Evolutionary conservation across 164 flowering plant species (phyloP).

Genomic region (Aristolochia californica): DNA sequence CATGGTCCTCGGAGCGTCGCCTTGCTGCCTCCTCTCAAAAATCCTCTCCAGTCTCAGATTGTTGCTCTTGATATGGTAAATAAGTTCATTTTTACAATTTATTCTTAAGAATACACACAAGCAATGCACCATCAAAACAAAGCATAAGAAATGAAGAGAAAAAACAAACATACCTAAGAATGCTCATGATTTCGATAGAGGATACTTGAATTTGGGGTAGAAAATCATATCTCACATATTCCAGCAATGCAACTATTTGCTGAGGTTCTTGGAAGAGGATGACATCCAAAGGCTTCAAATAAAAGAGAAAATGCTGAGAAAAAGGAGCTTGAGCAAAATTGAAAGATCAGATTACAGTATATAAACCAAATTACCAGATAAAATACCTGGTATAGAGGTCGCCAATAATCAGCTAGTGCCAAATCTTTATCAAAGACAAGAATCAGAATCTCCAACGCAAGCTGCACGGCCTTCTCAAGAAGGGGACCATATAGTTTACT

Average conservation of each 20-base stretch:
- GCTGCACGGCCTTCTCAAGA: slow-evolving; percentile 86
- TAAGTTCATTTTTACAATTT: too few species aligned
- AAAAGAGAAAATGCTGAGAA: slow-evolving; percentile 3
- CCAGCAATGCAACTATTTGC: slow-evolving; percentile 73
- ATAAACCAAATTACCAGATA: slow-evolving; percentile 1
- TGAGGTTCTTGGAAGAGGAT: slow-evolving; percentile 86
- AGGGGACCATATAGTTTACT: slow-evolving; percentile 67
- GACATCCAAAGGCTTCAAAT: slow-evolving; percentile 77
- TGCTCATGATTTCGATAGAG: slow-evolving; percentile 83
- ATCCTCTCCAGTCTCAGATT: too few species aligned
- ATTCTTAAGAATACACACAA: too few species aligned
- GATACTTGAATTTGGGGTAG: slow-evolving; percentile 67
- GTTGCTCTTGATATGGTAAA: too few species aligned
- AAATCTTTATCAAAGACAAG: slow-evolving; percentile 80
- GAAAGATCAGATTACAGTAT: neutral
- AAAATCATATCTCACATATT: slow-evolving; percentile 88
- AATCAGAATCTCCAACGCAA: slow-evolving; percentile 71
- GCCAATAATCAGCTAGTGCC: slow-evolving; percentile 78
- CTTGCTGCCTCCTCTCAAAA: too few species aligned
- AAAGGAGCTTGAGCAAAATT: neutral
- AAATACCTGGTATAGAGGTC: slow-evolving; percentile 82
- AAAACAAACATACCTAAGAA: slow-evolving; percentile 41
- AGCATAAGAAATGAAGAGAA: neutral
- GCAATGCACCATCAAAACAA: too few species aligned
- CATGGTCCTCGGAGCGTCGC: too few species aligned